Conservation (phyloP, 2,329 filamentous ascomycete species). For the Colletotrichum camelliae region DNA sequence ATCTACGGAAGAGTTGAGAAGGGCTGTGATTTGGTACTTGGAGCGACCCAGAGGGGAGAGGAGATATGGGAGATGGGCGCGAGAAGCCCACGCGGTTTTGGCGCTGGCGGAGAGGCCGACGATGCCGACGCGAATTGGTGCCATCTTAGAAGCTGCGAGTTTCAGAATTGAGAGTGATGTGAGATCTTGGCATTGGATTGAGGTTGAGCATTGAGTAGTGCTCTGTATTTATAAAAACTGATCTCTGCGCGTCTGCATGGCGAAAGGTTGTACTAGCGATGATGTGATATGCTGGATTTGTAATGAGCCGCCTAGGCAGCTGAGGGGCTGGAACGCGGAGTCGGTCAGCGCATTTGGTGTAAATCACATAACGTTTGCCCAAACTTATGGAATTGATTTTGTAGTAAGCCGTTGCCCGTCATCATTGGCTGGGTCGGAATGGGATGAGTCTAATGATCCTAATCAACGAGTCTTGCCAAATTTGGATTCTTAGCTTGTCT, state of each 20-base stretch:
- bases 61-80: constrained; percentile 66
- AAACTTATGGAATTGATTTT: accelerated
- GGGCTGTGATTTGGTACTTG: constrained; percentile 54
- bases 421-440: not conserved
- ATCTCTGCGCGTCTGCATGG: not conserved
- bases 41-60: constrained; percentile 44
- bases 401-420: not conserved
- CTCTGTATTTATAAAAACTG: not conserved
- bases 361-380: not conserved
- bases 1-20: constrained; percentile 54
- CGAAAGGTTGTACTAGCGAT: not conserved
- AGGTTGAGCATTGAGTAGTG: not conserved
- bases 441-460: not conserved
- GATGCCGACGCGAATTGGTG: constrained; percentile 58
- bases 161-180: too few species aligned
- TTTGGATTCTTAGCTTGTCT: not conserved
- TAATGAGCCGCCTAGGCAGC: not conserved
- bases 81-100: constrained; percentile 58
- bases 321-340: not conserved
- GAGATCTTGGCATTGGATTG: not conserved
- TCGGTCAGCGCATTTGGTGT: not conserved
- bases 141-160: too few species aligned
- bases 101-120: constrained; percentile 62
- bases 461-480: not conserved
- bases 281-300: not conserved